Base-by-base conservation (phyloP, 768 basidiomycete genomes). In the Gautieria morchelliformis region DNA sequence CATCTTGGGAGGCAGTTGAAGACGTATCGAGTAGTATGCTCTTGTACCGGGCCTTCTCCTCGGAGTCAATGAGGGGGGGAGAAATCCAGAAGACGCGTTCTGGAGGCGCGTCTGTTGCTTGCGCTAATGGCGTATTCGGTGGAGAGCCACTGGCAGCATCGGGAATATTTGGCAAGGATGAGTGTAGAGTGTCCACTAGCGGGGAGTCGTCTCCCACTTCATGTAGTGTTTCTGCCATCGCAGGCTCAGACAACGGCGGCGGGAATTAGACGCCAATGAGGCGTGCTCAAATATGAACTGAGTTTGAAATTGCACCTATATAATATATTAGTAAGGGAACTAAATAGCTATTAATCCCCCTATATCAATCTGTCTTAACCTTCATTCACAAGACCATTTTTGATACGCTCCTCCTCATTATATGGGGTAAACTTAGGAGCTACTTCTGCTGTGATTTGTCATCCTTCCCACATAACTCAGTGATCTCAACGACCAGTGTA, bases 11-110 rank as follows among this genome's bases (percentile, higher is more conserved):
- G 22, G 4, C 3, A 1, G 4, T n/a, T 19, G 35, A 30, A 19
- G 24, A 53, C 48, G 62, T 68, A 30, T 75, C 67, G 46, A 71
- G 70, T 47, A 65, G 68, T 4, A 66, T 55, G 12, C 66, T 61
- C 55, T 74, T 72, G 60, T 83, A 83, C 42, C 72, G 67, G 10
- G 62, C 59, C 61, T 74, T 80, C 59, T 70, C 61, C 10, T 70
- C 67, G 5, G 70, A 58, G 40, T 72, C 60, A 22, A 82, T 66
- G 27, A 49, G 55, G 14, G 78, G 80, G 39, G 64, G 66, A 19
- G 57, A 63, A 56, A 82, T 68, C 61, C 71, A 75, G 65, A 72
- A 69, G 51, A 52, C 35, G 35, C 51, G 17, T 46, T 22, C n/a
- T 49, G 30, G 2, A n/a, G 1, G 37, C 33, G 32, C 19, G 22